Evolutionary conservation across 176 grass and related monocot species (phyloP).

Genomic region (Olyra latifolia): DNA sequence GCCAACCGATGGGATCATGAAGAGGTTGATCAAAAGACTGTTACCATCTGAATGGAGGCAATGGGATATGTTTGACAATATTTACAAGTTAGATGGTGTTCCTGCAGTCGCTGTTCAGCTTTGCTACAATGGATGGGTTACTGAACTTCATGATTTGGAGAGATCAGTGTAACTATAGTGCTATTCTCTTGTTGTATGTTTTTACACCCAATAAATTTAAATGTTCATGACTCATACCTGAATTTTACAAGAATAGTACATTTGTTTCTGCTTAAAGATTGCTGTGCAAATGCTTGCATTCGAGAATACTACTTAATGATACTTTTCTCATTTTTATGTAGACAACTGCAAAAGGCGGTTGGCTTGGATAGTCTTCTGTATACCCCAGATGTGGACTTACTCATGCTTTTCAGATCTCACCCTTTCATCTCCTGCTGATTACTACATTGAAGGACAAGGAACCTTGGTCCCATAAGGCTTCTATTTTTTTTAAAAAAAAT

Average conservation of each 20-base stretch:
- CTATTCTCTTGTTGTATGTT: not conserved
- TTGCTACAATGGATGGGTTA: constrained; percentile 99
- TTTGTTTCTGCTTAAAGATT: constrained; percentile 1
- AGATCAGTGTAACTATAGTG: constrained; percentile 70
- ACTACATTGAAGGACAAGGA: constrained; percentile 94
- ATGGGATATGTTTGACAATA: too few relatives aligned
- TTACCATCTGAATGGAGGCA: constrained; percentile 84
- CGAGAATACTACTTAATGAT: not conserved
- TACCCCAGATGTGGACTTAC: constrained; percentile 89
- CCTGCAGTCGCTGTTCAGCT: too few relatives aligned
- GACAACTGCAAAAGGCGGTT: constrained; percentile 71
- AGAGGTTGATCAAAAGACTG: constrained; percentile 94
- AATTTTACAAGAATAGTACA: not conserved
- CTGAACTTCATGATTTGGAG: constrained; percentile 81
- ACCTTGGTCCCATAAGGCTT: constrained; percentile 92
- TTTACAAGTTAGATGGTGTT: too few relatives aligned
- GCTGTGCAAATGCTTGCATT: not conserved
- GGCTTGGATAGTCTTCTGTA: constrained; percentile 98
- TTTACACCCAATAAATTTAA: not conserved
- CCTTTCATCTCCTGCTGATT: constrained; percentile 89
- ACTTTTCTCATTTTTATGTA: constrained; percentile 38
- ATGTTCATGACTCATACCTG: not conserved
- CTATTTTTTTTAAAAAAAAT: not conserved
- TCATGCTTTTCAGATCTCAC: constrained; percentile 98
- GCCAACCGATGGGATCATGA: too few relatives aligned